Base-by-base conservation (phyloP, 2,329 filamentous ascomycete species). In the Fusarium stilboides region DNA sequence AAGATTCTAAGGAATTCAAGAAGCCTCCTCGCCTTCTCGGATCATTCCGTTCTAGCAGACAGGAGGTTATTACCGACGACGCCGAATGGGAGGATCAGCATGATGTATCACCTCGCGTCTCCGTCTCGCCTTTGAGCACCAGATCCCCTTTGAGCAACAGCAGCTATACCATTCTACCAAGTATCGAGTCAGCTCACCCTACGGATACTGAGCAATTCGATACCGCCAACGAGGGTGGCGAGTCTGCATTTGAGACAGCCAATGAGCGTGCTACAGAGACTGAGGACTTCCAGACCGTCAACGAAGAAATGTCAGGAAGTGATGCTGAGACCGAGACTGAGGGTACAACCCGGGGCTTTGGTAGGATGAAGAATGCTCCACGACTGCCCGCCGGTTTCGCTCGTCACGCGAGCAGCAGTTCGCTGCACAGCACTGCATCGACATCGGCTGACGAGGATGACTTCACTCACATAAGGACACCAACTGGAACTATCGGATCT, bases 261-360 rank as follows among this genome's bases (percentile, higher is more conserved):
- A 93, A 97, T 74, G 95, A 98, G 79, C 89, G 89, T 28, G 88
- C 85, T 14, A 97, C 94, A 1, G 94, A 97, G 80, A 97, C 94
- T 13, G 95, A 98, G 72, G 94, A 94, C 68, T 98, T 98, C 88
- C 92, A 97, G 78, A 98, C 95, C 6, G 94, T 93, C n/a, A 88
- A 90, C 17, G 96, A 98, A 73, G 92, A 93, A 22, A 80, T 89
- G 53, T 87, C 86, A 17, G 94, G 91, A 75, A 92, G 89, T 58
- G 93, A 94, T 70, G 85, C 94, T 1, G 95, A 97, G 80, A 98
- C 94, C 1, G 96, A 98, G 81, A 98, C 94, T 4, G 95, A 98
- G 78, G 87, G 85, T 56, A 84, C 80, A 4, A 80, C 83, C 5
- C 82, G 80, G 72, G 83, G 81, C 26, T 79, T 81, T 39, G 79